A percentile compares a stretch with the other conserved stretches of the same genome.
Conservation (phyloP, 176 grass and related monocot species). For the Rhynchospora tenuis region DNA sequence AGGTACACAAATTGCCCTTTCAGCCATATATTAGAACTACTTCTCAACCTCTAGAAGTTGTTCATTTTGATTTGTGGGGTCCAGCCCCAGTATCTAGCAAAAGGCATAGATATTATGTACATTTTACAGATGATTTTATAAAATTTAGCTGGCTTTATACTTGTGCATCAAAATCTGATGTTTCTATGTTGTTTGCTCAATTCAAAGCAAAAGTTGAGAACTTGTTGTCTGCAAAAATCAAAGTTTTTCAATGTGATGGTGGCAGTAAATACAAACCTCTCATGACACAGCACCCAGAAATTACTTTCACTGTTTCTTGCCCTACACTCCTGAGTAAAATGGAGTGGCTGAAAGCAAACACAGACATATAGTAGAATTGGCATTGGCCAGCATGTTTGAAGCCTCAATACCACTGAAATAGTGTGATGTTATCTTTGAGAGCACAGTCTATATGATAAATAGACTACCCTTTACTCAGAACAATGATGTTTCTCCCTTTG, state of each 20-base stretch:
- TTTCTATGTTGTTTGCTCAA: neutral
- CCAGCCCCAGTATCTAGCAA: neutral
- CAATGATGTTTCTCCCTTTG: neutral
- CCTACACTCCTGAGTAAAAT: slow-evolving; percentile 10
- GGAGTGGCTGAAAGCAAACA: neutral
- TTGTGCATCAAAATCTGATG: neutral
- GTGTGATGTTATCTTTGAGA: neutral
- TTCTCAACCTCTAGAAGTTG: neutral
- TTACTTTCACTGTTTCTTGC: neutral
- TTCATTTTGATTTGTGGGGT: neutral
- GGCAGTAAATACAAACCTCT: neutral
- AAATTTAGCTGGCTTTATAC: neutral
- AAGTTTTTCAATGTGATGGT: neutral
- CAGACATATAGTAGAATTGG: slow-evolving; percentile 4
- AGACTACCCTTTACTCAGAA: neutral
- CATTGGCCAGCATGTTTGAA: neutral
- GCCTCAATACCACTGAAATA: neutral
- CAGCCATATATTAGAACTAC: neutral
- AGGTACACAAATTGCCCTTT: neutral
- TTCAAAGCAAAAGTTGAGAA: neutral
- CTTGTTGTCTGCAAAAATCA: neutral
- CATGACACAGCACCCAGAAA: neutral
- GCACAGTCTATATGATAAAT: neutral
- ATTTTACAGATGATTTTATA: neutral
- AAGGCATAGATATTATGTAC: neutral